Base-by-base conservation (phyloP, 495 filamentous ascomycete species). In the Aspergillus olivimuriae region DNA sequence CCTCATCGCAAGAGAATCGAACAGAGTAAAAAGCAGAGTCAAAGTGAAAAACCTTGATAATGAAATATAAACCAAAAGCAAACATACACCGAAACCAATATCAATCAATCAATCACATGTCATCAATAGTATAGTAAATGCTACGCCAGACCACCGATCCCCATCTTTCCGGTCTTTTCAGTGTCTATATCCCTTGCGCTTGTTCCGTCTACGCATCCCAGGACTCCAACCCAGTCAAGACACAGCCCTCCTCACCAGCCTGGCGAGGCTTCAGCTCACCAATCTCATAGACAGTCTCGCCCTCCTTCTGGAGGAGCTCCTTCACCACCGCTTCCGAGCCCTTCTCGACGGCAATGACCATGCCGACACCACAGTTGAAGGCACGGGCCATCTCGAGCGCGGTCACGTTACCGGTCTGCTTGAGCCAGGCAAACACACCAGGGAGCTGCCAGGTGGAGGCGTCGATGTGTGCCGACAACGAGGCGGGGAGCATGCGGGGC, bases 311-410 rank as follows among this genome's bases (percentile, higher is more conserved):
- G 28, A 95, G 62, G 12, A 58, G 42, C 6, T 74, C 68, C 30
- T 49, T 50, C 18, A 73, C 64, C 2, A 79, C 76, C 37, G 66
- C 66, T 21, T 78, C 72, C 39, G 81, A 68, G 33, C 58, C 77
- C 48, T 67, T 62, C 15, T 70, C 72, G 0, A 95, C 88, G 6
- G 87, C 89, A 6, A 91, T 60, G 3, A 96, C 84, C 87, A 97
- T 95, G 36, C 92, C 92, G 17, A 98, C 61, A 41, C 92, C 92
- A 17, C 80, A 87, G 69, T 98, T 98, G 74, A 94, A 97, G n/a
- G 86, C 86, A 44, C 87, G 73, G 23, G 80, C 85, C 73, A 97
- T 87, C 74, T 98, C 94, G 9, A 58, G 39, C 0, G 82, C 68
- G 31, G 70, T 73, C 10, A 98, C 72, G 45, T 81, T 81, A n/a